A percentile compares a stretch with the other conserved stretches of the same genome.
Conservation (phyloP, 2,329 filamentous ascomycete genomes). For the Colletotrichum scovillei region DNA sequence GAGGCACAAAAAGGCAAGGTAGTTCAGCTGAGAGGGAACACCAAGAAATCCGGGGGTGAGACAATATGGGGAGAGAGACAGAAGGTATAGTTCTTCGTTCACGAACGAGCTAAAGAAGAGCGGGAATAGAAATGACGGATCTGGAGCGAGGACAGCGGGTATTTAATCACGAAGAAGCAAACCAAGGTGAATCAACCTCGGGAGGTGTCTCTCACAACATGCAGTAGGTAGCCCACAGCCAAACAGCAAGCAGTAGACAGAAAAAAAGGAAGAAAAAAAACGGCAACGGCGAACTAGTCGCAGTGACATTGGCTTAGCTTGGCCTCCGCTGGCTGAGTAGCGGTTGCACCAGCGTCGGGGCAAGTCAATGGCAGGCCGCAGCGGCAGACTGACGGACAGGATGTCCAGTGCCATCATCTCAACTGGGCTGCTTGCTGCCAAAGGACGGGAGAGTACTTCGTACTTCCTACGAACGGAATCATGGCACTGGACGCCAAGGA, state of each 20-base stretch:
- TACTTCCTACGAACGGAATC: background rate
- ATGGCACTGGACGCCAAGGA: slow-evolving; percentile 3
- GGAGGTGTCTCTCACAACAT: slow-evolving; percentile 14
- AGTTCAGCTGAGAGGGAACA: background rate
- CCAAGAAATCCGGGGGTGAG: background rate
- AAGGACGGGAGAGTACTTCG: background rate
- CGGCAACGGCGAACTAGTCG: slow-evolving; percentile 5
- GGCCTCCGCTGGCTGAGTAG: slow-evolving; percentile 7
- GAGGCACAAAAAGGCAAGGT: background rate
- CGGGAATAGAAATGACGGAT: background rate
- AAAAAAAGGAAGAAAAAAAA: background rate
- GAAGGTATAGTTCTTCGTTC: background rate
- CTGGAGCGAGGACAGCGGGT: slow-evolving; percentile 6
- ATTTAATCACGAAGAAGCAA: slow-evolving; percentile 21
- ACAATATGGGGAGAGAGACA: background rate
- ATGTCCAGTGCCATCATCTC: background rate
- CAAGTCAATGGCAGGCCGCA: background rate
- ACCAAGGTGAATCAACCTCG: slow-evolving; percentile 10
- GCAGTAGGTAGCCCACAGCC: slow-evolving; percentile 7
- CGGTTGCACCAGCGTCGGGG: slow-evolving; percentile 4
- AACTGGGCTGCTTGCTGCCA: background rate
- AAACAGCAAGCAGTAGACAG: background rate
- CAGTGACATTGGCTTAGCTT: slow-evolving; percentile 16
- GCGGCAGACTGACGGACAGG: background rate
- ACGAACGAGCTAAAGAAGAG: background rate